phyloP scores from a whole-genome alignment of 257 asterid genomes.

The Ilex aquifolium region DNA sequence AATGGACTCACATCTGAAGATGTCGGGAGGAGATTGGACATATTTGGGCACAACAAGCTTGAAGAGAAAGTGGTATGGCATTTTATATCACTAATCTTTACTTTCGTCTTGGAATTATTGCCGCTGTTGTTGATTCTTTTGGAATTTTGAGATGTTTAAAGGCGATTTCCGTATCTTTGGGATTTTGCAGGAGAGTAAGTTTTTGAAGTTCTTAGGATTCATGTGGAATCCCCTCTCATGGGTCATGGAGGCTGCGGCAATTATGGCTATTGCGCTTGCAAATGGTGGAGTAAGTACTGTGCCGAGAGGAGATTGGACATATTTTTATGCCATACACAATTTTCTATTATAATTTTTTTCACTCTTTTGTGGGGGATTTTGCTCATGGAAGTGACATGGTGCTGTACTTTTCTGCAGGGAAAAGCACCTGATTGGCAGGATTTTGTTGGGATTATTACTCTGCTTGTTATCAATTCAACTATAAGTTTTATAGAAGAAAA shows the following conservation, averaged over 20 bases:
- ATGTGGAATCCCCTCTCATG: conserved; percentile 21
- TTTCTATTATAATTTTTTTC: too few species aligned
- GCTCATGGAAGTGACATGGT: neutral
- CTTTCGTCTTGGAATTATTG: neutral
- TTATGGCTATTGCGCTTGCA: conserved; percentile 21
- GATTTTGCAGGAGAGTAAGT: conserved; percentile 13
- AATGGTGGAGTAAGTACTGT: conserved; percentile 10
- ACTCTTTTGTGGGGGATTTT: neutral
- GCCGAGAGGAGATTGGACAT: too few species aligned
- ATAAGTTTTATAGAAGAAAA: conserved; percentile 19
- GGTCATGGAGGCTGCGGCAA: conserved; percentile 21
- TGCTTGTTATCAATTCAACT: conserved; percentile 15
- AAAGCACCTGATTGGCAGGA: conserved; percentile 21
- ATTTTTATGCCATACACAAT: too few species aligned
- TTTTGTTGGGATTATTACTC: conserved; percentile 17
- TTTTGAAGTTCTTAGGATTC: conserved; percentile 17
- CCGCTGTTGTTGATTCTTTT: neutral
- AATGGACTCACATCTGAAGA: conserved; percentile 12
- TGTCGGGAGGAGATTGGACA: conserved; percentile 13
- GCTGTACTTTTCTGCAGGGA: conserved; percentile 8
- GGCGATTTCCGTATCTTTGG: neutral
- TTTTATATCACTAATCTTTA: neutral
- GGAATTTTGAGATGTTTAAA: neutral
- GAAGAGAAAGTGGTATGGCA: conserved; percentile 11
- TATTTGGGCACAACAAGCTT: conserved; percentile 18